A percentile compares a stretch with the other conserved stretches of the same genome.
Evolutionary conservation across 352 stramenopile species (phyloP).

Genomic region (Globisporangium ultimum): DNA sequence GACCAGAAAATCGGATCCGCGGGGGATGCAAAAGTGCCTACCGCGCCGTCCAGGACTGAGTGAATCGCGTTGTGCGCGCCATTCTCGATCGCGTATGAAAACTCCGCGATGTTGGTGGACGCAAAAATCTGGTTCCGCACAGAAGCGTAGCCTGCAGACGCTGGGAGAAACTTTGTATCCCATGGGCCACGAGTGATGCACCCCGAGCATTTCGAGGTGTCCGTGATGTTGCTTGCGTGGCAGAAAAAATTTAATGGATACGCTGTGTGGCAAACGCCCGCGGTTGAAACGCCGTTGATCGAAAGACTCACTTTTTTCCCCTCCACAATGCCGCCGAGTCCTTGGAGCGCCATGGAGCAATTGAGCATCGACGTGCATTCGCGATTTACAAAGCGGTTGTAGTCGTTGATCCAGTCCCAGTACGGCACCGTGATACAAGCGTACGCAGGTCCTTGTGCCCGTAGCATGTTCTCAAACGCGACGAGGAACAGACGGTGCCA

Average conservation of each 20-base stretch:
- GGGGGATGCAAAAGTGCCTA: constrained; percentile 46
- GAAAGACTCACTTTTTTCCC: constrained; percentile 21
- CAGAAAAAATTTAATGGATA: constrained; percentile 46
- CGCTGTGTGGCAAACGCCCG: constrained; percentile 32
- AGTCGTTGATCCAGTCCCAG: constrained; percentile 70
- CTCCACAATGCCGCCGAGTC: constrained; percentile 28
- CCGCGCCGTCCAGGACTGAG: constrained; percentile 30
- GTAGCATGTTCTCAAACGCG: constrained; percentile 83
- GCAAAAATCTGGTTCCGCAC: constrained; percentile 49
- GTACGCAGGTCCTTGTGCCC: constrained; percentile 38
- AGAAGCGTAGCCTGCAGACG: constrained; percentile 28
- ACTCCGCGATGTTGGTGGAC: constrained; percentile 22
- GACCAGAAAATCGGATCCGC: constrained; percentile 60
- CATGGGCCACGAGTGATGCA: constrained; percentile 36
- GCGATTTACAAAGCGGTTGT: constrained; percentile 28
- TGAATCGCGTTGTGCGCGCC: constrained; percentile 58
- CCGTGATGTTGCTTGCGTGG: constrained; percentile 21
- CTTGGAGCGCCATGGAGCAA: constrained; percentile 46
- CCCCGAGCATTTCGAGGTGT: constrained; percentile 19
- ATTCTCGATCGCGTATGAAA: constrained; percentile 23
- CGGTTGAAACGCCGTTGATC: constrained; percentile 22
- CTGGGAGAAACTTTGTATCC: constrained; percentile 25
- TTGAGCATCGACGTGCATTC: constrained; percentile 37
- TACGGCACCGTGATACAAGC: constrained; percentile 77
- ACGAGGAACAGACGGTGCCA: constrained; percentile 73